These are phyloP conservation scores for Aspergillus sp. DNA, from an alignment of 2,329 filamentous ascomycete genomes.

Conservation along the genomic window DNA sequence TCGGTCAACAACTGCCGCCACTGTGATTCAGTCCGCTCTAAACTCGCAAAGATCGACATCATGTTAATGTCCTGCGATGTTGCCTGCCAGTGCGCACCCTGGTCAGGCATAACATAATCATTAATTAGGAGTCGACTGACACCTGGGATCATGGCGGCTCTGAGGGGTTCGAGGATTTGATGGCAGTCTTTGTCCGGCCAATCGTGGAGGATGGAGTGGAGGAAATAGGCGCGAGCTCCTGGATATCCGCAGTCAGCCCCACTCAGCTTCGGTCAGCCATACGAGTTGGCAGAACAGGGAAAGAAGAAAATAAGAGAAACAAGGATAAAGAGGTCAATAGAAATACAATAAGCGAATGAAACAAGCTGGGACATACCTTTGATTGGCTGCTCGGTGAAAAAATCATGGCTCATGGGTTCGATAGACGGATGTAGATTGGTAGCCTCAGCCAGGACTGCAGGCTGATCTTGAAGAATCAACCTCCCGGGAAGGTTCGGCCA, in stretches of 20 bases:
- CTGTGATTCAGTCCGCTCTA: slow-evolving; percentile 44
- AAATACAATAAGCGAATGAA: too few relatives aligned
- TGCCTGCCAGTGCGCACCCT: slow-evolving; percentile 28
- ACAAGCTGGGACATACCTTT: slow-evolving; percentile 32
- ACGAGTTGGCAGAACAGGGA: too few relatives aligned
- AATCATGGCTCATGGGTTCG: slow-evolving; percentile 47
- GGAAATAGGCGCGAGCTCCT: slow-evolving; percentile 33
- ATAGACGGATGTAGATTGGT: slow-evolving; percentile 20
- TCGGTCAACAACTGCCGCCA: slow-evolving; percentile 38
- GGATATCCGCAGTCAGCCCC: too few relatives aligned
- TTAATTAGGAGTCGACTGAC: slow-evolving; percentile 48
- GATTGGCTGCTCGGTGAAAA: slow-evolving; percentile 49
- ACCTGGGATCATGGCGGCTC: slow-evolving; percentile 37
- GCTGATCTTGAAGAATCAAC: slow-evolving; percentile 53
- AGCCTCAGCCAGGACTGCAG: slow-evolving; percentile 34
- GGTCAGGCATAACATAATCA: slow-evolving; percentile 46
- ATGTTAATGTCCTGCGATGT: slow-evolving; percentile 45
- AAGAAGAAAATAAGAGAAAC: too few relatives aligned
- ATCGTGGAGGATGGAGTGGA: slow-evolving; percentile 22
- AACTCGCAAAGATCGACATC: slow-evolving; percentile 39
- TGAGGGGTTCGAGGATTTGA: slow-evolving; percentile 31
- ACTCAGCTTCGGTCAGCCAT: too few relatives aligned
- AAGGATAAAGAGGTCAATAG: too few relatives aligned
- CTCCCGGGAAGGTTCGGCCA: slow-evolving; percentile 34
- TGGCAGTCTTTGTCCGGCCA: slow-evolving; percentile 34